A percentile compares a stretch with the other conserved stretches of the same genome.
phyloP scores from a whole-genome alignment of 2,329 filamentous ascomycete species.

The Colletotrichum phormii region DNA sequence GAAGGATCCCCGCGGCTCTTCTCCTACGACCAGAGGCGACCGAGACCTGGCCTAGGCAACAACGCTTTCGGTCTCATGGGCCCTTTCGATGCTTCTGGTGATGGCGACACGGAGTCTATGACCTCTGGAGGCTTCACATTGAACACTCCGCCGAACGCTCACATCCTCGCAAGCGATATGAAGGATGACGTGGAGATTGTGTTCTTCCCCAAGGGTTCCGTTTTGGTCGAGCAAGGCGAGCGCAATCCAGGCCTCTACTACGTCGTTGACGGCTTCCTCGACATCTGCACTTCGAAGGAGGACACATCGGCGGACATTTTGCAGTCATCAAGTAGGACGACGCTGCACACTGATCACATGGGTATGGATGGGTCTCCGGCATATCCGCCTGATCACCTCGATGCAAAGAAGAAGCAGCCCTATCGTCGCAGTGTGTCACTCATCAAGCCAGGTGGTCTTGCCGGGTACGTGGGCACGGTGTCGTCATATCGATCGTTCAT shows the following conservation, averaged over 20 bases:
- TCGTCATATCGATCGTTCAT: conserved; percentile 97
- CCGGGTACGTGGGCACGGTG: conserved; percentile 93
- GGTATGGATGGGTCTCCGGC: conserved; percentile 28
- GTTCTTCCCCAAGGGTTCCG: conserved; percentile 93
- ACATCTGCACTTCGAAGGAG: conserved; percentile 85
- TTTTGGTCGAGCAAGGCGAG: conserved; percentile 96
- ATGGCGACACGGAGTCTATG: conserved; percentile 89
- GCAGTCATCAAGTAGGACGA: conserved; percentile 49
- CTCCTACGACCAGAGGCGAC: conserved; percentile 83
- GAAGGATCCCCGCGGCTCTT: conserved; percentile 88
- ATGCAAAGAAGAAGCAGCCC: conserved; percentile 58
- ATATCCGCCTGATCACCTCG: conserved; percentile 40
- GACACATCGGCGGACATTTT: conserved; percentile 60
- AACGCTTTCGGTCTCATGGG: conserved; percentile 94
- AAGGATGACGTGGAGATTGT: conserved; percentile 96
- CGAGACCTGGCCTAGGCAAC: conserved; percentile 79
- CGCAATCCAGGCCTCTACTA: conserved; percentile 98
- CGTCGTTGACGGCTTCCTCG: conserved; percentile 95
- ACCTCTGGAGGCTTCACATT: conserved; percentile 76
- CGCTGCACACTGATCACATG: conserved; percentile 38
- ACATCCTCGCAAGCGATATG: conserved; percentile 80
- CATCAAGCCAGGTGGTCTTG: conserved; percentile 93
- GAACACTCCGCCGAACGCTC: conserved; percentile 70
- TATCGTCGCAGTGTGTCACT: conserved; percentile 80
- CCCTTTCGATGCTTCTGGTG: conserved; percentile 79